Evolutionary conservation across 2,329 filamentous ascomycete genomes (phyloP).

Genomic region (Aspergillus pseudotamarii): DNA sequence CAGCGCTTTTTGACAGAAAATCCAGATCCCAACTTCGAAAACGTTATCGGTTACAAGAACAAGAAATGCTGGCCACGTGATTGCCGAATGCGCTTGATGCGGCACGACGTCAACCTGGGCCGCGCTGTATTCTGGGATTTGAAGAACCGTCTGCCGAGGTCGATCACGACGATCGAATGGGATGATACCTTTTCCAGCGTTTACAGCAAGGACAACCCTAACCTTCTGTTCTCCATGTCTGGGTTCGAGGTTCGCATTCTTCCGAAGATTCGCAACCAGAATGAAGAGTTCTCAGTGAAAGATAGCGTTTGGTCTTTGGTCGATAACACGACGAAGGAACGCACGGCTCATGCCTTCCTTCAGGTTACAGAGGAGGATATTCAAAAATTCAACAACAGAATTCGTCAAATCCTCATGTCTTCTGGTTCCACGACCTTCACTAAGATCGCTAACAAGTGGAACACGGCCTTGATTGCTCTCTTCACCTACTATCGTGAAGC

Average conservation of each 20-base stretch:
- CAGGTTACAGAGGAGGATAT: conserved; percentile 98
- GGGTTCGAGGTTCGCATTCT: conserved; percentile 97
- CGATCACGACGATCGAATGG: conserved; percentile 97
- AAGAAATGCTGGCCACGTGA: conserved; percentile 99
- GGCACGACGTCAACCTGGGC: conserved; percentile 96
- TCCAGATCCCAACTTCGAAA: conserved; percentile 98
- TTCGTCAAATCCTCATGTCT: conserved; percentile 97
- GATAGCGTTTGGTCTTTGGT: conserved; percentile 98
- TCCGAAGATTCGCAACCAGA: conserved; percentile 91
- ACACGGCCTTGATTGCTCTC: conserved; percentile 91
- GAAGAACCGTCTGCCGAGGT: conserved; percentile 93
- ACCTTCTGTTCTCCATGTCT: conserved; percentile 95
- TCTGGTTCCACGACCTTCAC: conserved; percentile 99
- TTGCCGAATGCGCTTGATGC: conserved; percentile 96
- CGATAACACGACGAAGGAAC: conserved; percentile 94
- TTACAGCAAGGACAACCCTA: conserved; percentile 97
- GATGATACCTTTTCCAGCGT: conserved; percentile 98
- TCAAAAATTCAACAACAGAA: conserved; percentile 98
- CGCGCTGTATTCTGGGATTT: conserved; percentile 98
- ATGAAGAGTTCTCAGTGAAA: conserved; percentile 95
- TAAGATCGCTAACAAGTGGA: conserved; percentile 99
- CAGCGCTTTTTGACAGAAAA: conserved; percentile 98
- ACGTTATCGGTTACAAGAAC: conserved; percentile 97
- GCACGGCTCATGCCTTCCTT: conserved; percentile 94
- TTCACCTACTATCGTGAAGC: conserved; percentile 99